A percentile compares a stretch with the other conserved stretches of the same genome.
phyloP scores from a whole-genome alignment of 1,284 basidiomycete species.

The Grifola frondosa region DNA sequence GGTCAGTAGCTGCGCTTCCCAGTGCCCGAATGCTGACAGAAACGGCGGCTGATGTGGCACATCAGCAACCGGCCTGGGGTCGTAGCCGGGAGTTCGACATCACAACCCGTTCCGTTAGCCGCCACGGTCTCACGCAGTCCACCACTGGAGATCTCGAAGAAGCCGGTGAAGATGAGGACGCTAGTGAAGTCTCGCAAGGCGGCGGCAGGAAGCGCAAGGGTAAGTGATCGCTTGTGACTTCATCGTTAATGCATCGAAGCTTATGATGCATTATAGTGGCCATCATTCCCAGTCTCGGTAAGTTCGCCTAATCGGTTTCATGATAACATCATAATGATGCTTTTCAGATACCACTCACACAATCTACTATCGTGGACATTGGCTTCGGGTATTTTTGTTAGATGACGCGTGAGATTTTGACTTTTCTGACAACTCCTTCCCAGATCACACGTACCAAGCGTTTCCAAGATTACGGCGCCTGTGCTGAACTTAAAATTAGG shows the following conservation, averaged over 20 bases:
- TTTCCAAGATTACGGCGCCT: conserved; percentile 69
- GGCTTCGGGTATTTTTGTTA: conserved; percentile 61
- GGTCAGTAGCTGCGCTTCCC: conserved; percentile 38
- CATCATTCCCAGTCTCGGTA: conserved; percentile 32
- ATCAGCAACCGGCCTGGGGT: conserved; percentile 78
- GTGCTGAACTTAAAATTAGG: conserved; percentile 77
- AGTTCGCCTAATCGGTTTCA: conserved; percentile 9
- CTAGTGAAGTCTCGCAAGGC: conserved; percentile 52
- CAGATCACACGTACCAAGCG: conserved; percentile 79
- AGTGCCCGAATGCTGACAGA: not conserved
- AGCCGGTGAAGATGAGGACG: conserved; percentile 66
- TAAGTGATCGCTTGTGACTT: conserved; percentile 35
- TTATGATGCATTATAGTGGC: conserved; percentile 31
- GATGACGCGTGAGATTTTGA: conserved; percentile 7
- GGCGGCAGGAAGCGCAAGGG: conserved; percentile 72
- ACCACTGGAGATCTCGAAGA: conserved; percentile 76
- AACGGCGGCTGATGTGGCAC: conserved; percentile 10
- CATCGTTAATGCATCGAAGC: conserved; percentile 1
- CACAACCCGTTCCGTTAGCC: conserved; percentile 68
- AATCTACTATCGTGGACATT: conserved; percentile 83
- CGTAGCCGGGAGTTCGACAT: conserved; percentile 84
- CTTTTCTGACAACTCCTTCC: conserved; percentile 24
- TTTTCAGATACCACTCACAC: conserved; percentile 76
- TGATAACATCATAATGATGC: conserved; percentile 25
- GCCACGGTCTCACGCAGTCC: conserved; percentile 59